A percentile compares a stretch with the other conserved stretches of the same genome.
Evolutionary conservation across 2,329 filamentous ascomycete species (phyloP).

Genomic region (Monilinia vaccinii-corymbosi): DNA sequence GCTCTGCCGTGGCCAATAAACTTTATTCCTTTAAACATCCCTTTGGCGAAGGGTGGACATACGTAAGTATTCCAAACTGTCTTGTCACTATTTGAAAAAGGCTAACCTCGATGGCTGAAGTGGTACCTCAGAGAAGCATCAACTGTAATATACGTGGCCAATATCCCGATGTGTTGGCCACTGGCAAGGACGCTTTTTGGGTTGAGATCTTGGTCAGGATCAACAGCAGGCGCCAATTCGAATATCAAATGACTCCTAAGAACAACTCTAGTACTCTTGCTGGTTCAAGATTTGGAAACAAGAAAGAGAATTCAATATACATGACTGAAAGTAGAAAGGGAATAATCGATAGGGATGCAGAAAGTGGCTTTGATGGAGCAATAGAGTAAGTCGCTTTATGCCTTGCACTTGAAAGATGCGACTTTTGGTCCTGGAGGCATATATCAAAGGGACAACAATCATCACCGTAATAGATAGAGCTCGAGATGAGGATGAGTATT

Average conservation of each 20-base stretch:
- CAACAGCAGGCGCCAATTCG: neutral
- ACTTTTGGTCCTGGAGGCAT: neutral
- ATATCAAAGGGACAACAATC: neutral
- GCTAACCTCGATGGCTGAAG: conserved; percentile 22
- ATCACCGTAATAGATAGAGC: neutral
- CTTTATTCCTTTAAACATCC: conserved; percentile 34
- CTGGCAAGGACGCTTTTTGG: conserved; percentile 3
- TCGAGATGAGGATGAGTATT: neutral
- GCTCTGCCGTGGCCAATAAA: conserved; percentile 42
- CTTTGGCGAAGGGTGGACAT: conserved; percentile 28
- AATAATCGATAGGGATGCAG: neutral
- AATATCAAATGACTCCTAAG: neutral
- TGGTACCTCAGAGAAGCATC: conserved; percentile 47
- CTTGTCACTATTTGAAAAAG: neutral
- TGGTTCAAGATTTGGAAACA: neutral
- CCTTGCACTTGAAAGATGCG: neutral
- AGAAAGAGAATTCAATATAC: neutral
- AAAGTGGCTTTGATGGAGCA: neutral
- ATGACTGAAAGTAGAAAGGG: neutral
- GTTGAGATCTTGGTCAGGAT: conserved; percentile 1
- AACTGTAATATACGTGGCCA: conserved; percentile 44
- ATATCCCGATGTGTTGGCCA: conserved; percentile 45
- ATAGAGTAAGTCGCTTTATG: neutral
- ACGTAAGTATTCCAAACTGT: conserved; percentile 15
- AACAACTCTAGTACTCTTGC: neutral